phyloP scores from a whole-genome alignment of 2,329 filamentous ascomycete species.

The Clarireedia homoeocarpa region DNA sequence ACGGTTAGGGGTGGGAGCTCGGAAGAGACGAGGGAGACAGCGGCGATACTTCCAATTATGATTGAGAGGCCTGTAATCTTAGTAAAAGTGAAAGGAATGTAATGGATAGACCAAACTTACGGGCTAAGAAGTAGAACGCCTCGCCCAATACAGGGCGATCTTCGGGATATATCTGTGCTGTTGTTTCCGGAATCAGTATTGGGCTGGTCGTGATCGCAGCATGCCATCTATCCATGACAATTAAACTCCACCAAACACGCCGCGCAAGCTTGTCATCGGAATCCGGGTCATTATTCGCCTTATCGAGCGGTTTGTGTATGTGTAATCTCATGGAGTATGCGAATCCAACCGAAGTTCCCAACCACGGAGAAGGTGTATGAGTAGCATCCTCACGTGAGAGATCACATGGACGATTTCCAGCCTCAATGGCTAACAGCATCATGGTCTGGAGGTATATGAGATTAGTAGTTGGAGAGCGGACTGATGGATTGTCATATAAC shows the following conservation, averaged over 20 bases:
- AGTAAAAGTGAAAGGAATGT: background rate
- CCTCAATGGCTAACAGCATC: conserved; percentile 57
- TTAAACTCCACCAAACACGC: conserved; percentile 64
- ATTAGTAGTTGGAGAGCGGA: conserved; percentile 35
- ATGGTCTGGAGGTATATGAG: conserved; percentile 58
- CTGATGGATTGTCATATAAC: conserved; percentile 36
- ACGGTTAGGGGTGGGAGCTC: conserved; percentile 36
- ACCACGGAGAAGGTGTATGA: conserved; percentile 41
- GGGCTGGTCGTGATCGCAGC: conserved; percentile 59
- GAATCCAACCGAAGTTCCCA: conserved; percentile 58
- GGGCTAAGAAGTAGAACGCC: conserved; percentile 53
- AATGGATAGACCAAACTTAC: conserved; percentile 39
- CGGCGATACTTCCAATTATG: conserved; percentile 48
- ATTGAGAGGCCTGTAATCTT: conserved; percentile 44
- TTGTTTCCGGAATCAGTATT: conserved; percentile 53
- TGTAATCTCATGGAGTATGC: conserved; percentile 60
- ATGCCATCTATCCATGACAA: conserved; percentile 67
- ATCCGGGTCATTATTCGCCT: conserved; percentile 44
- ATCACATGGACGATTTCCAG: conserved; percentile 41
- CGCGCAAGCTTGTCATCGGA: conserved; percentile 54
- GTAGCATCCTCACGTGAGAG: conserved; percentile 35
- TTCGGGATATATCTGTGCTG: conserved; percentile 50
- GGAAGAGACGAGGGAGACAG: conserved; percentile 37
- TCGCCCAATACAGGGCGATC: conserved; percentile 55
- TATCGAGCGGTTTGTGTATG: conserved; percentile 34